These are phyloP conservation scores for Helianthus tuberosus DNA, from an alignment of 129 eudicot genomes.

Conservation along the genomic window DNA sequence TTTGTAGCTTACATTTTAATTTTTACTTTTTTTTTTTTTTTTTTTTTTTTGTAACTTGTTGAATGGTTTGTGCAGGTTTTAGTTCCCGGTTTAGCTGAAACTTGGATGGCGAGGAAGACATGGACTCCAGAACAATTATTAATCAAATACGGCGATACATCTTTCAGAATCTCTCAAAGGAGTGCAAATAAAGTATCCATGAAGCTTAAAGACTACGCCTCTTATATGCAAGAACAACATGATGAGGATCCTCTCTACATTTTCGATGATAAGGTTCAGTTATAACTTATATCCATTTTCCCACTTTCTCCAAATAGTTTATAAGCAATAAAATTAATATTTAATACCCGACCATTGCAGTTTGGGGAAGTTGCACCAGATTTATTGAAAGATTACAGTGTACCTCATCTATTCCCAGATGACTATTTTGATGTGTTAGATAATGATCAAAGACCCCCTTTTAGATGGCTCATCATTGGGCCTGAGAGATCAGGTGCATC, in stretches of 20 bases:
- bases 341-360: slow-evolving; percentile 43
- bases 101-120: slow-evolving; percentile 76
- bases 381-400: slow-evolving; percentile 78
- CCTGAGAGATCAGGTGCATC: slow-evolving; percentile 99
- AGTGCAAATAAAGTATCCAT: slow-evolving; percentile 68
- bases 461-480: slow-evolving; percentile 95
- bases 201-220: slow-evolving; percentile 77
- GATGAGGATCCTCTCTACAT: slow-evolving; percentile 98
- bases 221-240: slow-evolving; percentile 79
- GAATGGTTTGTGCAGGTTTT: slow-evolving; percentile 54
- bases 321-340: slow-evolving; percentile 8
- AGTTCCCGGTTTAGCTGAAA: slow-evolving; percentile 79
- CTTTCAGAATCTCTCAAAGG: slow-evolving; percentile 82
- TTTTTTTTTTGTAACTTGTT: neutral
- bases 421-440: slow-evolving; percentile 85
- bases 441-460: slow-evolving; percentile 78
- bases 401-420: slow-evolving; percentile 83
- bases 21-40: neutral
- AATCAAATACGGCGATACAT: slow-evolving; percentile 56
- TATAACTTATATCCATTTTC: slow-evolving; percentile 16
- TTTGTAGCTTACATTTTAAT: neutral
- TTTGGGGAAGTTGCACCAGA: slow-evolving; percentile 92
- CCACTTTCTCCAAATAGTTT: slow-evolving; percentile 5
- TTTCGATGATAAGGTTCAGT: slow-evolving; percentile 71
- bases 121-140: slow-evolving; percentile 83